Percentiles rank a stretch among this genome's conserved stretches.
These are phyloP conservation scores for Diplodia corticola DNA, from an alignment of 2,329 filamentous ascomycete species.

Conservation along the genomic window DNA sequence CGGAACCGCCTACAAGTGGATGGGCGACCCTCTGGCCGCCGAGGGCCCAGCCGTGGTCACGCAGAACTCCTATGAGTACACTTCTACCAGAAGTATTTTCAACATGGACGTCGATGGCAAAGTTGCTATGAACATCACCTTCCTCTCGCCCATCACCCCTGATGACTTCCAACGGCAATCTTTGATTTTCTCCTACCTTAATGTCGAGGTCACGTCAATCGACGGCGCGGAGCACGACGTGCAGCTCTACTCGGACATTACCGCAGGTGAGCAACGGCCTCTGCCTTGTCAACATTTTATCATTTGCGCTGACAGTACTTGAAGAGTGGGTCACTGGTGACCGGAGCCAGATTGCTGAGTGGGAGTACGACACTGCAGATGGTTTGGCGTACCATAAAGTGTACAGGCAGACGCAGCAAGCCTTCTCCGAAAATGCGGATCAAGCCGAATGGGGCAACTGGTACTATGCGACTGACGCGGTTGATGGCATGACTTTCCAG, in stretches of 20 bases:
- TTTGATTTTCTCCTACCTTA: constrained; percentile 68
- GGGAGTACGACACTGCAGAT: constrained; percentile 55
- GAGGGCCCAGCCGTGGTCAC: constrained; percentile 46
- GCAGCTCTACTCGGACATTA: constrained; percentile 71
- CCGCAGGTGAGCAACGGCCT: constrained; percentile 56
- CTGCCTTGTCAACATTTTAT: not conserved
- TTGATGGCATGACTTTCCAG: constrained; percentile 46
- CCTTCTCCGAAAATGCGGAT: constrained; percentile 50
- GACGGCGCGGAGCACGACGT: constrained; percentile 65
- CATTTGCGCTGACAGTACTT: not conserved
- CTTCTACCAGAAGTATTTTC: constrained; percentile 71
- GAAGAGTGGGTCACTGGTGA: constrained; percentile 73
- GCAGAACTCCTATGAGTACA: constrained; percentile 68
- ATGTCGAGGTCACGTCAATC: constrained; percentile 61
- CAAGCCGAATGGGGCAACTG: constrained; percentile 56
- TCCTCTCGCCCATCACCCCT: constrained; percentile 69
- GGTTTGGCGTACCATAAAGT: constrained; percentile 62
- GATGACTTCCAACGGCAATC: constrained; percentile 68
- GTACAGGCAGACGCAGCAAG: constrained; percentile 49
- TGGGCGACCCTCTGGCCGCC: constrained; percentile 55
- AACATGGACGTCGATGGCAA: constrained; percentile 63
- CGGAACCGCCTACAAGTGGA: constrained; percentile 64
- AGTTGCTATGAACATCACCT: constrained; percentile 66
- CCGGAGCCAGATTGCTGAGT: constrained; percentile 56
- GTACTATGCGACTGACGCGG: constrained; percentile 53